A percentile compares a stretch with the other conserved stretches of the same genome.
These are phyloP conservation scores for Panaeolus cyanescens DNA, from an alignment of 768 basidiomycete genomes.

Conservation along the genomic window DNA sequence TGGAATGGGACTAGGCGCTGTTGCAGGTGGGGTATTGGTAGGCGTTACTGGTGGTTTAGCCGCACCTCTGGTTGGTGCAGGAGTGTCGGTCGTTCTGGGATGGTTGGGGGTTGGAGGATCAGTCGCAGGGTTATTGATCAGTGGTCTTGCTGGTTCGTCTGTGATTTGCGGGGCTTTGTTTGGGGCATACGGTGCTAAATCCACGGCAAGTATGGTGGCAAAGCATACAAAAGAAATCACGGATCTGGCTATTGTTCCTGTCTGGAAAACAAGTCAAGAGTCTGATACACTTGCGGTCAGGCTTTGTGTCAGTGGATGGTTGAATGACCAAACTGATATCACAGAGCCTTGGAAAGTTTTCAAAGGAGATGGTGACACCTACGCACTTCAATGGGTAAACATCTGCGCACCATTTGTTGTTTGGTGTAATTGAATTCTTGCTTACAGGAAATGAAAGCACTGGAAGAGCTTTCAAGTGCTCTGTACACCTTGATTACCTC, in stretches of 20 bases:
- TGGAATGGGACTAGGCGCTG: conserved; percentile 53
- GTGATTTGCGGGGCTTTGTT: conserved; percentile 61
- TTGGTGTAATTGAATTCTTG: not conserved
- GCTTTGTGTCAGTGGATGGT: conserved; percentile 60
- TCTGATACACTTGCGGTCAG: conserved; percentile 50
- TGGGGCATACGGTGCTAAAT: conserved; percentile 55
- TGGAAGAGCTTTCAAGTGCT: conserved; percentile 50
- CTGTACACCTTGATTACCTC: conserved; percentile 44
- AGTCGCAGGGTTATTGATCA: conserved; percentile 49
- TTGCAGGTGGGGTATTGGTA: conserved; percentile 56
- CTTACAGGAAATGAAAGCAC: conserved; percentile 54
- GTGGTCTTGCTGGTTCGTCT: conserved; percentile 54
- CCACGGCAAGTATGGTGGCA: conserved; percentile 48
- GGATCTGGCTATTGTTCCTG: conserved; percentile 55
- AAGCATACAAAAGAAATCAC: conserved; percentile 52
- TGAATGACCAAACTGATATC: conserved; percentile 44
- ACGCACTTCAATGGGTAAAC: conserved; percentile 59
- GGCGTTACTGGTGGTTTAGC: conserved; percentile 63
- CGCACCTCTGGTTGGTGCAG: conserved; percentile 59
- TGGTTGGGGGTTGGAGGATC: conserved; percentile 57
- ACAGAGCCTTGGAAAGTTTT: conserved; percentile 55
- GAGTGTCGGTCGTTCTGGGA: conserved; percentile 47
- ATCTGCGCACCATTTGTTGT: not conserved
- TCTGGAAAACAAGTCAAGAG: conserved; percentile 31
- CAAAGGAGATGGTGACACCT: conserved; percentile 51